A percentile compares a stretch with the other conserved stretches of the same genome.
Conservation (phyloP, 768 basidiomycete genomes). For the Stropharia rugosoannulata region DNA sequence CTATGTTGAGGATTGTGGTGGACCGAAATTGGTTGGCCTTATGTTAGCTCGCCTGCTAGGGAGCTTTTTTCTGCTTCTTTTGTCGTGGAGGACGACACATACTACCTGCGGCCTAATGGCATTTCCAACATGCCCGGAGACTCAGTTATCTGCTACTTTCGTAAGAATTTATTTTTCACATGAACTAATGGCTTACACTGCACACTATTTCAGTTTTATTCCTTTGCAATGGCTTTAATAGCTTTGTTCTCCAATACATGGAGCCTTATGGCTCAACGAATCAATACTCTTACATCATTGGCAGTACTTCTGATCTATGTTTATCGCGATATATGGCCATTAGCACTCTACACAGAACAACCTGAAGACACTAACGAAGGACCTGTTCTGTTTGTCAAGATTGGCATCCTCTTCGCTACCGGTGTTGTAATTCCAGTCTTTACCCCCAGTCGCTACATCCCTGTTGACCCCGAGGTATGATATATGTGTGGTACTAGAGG, state of each 20-base stretch:
- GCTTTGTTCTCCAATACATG: conserved; percentile 30
- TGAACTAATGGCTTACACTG: background rate
- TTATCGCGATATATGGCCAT: conserved; percentile 58
- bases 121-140: background rate
- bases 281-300: conserved; percentile 27
- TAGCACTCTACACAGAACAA: conserved; percentile 43
- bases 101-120: background rate
- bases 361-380: conserved; percentile 47
- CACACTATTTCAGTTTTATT: conserved; percentile 24
- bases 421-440: conserved; percentile 51
- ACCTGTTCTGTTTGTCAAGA: conserved; percentile 45
- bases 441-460: conserved; percentile 53
- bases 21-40: background rate
- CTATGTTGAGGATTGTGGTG: background rate
- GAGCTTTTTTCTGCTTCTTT: background rate
- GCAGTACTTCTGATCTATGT: conserved; percentile 41
- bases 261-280: conserved; percentile 22
- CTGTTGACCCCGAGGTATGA: conserved; percentile 46
- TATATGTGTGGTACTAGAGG: background rate
- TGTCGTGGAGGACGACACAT: background rate
- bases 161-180: background rate
- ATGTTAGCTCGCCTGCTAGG: background rate
- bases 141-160: background rate
- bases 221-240: conserved; percentile 36
- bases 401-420: conserved; percentile 40